These are phyloP conservation scores for Viola odorata DNA, from an alignment of 345 rosid species.

Conservation along the genomic window DNA sequence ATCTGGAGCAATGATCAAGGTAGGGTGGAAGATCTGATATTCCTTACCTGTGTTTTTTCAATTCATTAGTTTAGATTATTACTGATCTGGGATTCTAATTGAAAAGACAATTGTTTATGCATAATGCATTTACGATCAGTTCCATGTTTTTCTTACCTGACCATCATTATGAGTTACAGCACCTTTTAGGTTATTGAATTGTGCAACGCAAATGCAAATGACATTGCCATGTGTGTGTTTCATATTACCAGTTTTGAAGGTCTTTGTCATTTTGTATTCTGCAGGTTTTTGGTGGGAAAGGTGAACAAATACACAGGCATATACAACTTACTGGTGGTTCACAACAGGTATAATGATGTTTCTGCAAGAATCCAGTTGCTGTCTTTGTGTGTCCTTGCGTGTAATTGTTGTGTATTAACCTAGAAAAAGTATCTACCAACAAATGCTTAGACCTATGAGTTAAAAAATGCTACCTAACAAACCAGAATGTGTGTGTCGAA, in stretches of 20 bases:
- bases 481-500: too few relatives aligned
- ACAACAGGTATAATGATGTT: constrained; percentile 38
- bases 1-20: constrained; percentile 66
- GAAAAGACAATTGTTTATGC: background rate
- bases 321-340: constrained; percentile 60
- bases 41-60: too few relatives aligned
- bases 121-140: background rate
- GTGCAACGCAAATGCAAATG: too few relatives aligned
- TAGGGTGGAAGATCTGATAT: background rate
- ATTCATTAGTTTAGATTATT: background rate
- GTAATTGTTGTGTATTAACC: background rate
- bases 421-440: too few relatives aligned
- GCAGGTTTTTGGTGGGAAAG: constrained; percentile 64
- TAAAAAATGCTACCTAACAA: too few relatives aligned
- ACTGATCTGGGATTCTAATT: background rate
- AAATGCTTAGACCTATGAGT: too few relatives aligned
- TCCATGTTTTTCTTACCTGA: background rate
- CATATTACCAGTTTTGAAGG: background rate
- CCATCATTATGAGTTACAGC: too few relatives aligned
- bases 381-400: background rate
- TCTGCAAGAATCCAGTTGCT: background rate
- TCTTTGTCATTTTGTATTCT: background rate
- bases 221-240: background rate
- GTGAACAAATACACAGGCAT: constrained; percentile 50
- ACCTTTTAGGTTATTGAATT: too few relatives aligned